These are phyloP conservation scores for Galerina marginata DNA, from an alignment of 768 basidiomycete genomes.

Conservation along the genomic window DNA sequence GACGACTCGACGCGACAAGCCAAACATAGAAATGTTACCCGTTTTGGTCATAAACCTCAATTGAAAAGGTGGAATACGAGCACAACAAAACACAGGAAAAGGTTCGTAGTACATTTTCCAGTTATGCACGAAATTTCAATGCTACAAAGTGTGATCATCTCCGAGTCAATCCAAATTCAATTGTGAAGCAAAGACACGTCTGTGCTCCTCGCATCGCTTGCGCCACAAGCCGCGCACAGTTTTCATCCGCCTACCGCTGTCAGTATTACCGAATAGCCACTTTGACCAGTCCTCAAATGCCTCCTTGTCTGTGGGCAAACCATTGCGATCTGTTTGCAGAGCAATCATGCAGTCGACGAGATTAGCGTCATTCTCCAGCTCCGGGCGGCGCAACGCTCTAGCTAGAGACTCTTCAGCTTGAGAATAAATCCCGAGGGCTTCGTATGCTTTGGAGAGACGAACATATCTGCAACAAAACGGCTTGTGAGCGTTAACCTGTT, in stretches of 20 bases:
- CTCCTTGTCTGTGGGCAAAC: slow-evolving; percentile 3
- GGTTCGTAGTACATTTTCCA: too few species aligned
- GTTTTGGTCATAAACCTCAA: too few species aligned
- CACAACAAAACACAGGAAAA: neutral
- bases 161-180: too few species aligned
- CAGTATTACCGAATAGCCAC: neutral
- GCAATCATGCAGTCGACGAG: slow-evolving; percentile 21
- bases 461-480: slow-evolving; percentile 14
- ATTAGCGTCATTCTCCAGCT: slow-evolving; percentile 15
- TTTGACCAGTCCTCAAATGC: neutral
- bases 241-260: neutral
- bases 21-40: too few species aligned
- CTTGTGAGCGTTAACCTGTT: neutral
- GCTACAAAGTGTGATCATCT: too few species aligned
- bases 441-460: slow-evolving; percentile 19
- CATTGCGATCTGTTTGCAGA: slow-evolving; percentile 21
- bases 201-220: neutral
- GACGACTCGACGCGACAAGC: too few species aligned
- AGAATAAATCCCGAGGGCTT: slow-evolving; percentile 13
- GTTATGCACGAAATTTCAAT: too few species aligned
- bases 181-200: too few species aligned
- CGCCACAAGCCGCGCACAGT: neutral
- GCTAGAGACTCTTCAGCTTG: slow-evolving; percentile 18
- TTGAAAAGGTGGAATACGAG: neutral
- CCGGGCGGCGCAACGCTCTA: slow-evolving; percentile 12